Conservation (phyloP, 2,329 filamentous ascomycete species). For the Teratosphaeria viscida region DNA sequence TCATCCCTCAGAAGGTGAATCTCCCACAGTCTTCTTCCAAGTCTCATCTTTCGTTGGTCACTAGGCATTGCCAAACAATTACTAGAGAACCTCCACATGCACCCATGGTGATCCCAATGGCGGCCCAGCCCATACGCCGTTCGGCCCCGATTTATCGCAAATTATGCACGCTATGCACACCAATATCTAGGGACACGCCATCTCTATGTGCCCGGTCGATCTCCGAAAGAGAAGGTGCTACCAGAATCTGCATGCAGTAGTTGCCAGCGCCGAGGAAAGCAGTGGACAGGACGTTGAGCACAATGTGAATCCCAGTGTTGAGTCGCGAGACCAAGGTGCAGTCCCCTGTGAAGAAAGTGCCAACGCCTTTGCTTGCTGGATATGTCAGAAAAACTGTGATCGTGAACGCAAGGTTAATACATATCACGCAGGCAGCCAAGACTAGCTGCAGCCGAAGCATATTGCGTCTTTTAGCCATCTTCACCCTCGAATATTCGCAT, state of each 20-base stretch:
- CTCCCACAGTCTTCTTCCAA: too few relatives aligned
- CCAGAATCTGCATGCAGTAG: background rate
- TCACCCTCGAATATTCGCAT: background rate
- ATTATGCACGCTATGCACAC: background rate
- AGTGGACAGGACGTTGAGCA: background rate
- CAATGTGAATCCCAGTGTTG: background rate
- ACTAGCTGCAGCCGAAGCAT: background rate
- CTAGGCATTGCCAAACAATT: too few relatives aligned
- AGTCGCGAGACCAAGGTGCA: background rate
- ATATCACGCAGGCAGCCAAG: background rate
- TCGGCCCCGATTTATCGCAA: background rate
- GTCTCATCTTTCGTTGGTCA: too few relatives aligned
- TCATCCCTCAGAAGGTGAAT: too few relatives aligned
- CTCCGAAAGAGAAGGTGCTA: background rate
- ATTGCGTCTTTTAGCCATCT: background rate
- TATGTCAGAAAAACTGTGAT: background rate
- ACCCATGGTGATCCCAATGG: background rate
- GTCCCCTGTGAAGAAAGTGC: background rate
- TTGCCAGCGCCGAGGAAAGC: background rate
- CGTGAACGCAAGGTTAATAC: background rate
- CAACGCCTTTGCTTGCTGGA: background rate
- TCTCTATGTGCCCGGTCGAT: background rate
- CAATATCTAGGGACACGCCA: background rate
- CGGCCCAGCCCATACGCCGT: background rate
- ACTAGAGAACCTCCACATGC: too few relatives aligned